Conservation (phyloP, 1,284 basidiomycete genomes). For the Ganoderma sinense region DNA sequence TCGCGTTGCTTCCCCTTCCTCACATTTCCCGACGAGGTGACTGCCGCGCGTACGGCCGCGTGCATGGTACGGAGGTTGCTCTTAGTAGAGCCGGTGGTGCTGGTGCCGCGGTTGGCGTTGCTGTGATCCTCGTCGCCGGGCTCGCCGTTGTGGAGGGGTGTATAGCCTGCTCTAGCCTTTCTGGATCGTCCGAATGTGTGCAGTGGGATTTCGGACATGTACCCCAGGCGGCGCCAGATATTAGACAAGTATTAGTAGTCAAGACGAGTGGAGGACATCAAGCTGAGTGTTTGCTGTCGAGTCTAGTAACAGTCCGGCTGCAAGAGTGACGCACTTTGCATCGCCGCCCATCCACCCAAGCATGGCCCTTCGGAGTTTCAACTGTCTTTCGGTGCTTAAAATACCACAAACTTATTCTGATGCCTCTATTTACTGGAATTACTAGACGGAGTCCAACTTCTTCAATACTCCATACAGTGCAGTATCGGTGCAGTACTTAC, state of each 20-base stretch:
- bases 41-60: conserved; percentile 45
- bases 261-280: conserved; percentile 11
- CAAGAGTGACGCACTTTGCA: no score
- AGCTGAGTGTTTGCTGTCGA: background rate
- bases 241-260: conserved; percentile 17
- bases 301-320: background rate
- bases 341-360: no score
- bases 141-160: conserved; percentile 46
- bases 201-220: conserved; percentile 78
- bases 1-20: conserved; percentile 55
- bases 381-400: background rate
- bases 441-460: no score
- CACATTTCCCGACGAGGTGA: conserved; percentile 42
- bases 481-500: no score
- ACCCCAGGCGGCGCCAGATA: conserved; percentile 20
- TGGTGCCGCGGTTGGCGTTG: conserved; percentile 34
- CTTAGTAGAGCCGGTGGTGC: conserved; percentile 32
- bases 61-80: conserved; percentile 16
- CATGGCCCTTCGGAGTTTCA: background rate
- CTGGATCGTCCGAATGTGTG: conserved; percentile 60
- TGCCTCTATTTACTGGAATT: no score
- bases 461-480: no score
- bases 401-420: no score
- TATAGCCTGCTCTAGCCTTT: conserved; percentile 55
- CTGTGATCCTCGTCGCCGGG: conserved; percentile 43